Evolutionary conservation across 129 eudicot species (phyloP).

Genomic region (Smallanthus sonchifolius): DNA sequence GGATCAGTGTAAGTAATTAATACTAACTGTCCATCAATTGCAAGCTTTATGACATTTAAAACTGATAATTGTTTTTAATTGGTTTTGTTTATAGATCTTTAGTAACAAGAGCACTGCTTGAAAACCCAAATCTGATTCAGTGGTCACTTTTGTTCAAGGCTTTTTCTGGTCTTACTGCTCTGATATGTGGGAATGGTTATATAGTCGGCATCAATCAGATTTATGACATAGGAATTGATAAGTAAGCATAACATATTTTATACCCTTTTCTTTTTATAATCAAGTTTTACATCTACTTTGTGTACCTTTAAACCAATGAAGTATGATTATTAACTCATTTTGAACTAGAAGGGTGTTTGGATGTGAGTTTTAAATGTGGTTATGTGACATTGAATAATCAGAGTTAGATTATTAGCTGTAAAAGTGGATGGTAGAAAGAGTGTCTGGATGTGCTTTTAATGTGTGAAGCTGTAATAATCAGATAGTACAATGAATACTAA

Average conservation of each 20-base stretch:
- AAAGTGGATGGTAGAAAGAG: background rate
- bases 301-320: background rate
- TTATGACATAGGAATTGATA: constrained; percentile 96
- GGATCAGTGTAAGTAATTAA: constrained; percentile 71
- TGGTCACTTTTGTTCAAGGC: constrained; percentile 91
- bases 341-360: constrained; percentile 5
- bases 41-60: constrained; percentile 10
- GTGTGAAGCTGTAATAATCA: background rate
- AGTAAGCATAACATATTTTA: constrained; percentile 44
- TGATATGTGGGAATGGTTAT: constrained; percentile 95
- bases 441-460: background rate
- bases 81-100: constrained; percentile 56
- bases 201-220: constrained; percentile 98
- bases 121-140: constrained; percentile 80
- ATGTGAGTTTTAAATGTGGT: background rate
- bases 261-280: background rate
- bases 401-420: background rate
- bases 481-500: background rate
- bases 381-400: background rate
- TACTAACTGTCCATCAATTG: background rate
- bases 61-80: background rate
- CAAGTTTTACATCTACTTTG: background rate
- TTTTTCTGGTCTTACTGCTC: constrained; percentile 79
- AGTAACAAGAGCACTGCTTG: constrained; percentile 83
- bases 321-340: background rate